A percentile compares a stretch with the other conserved stretches of the same genome.
These are phyloP conservation scores for Nyssa sinensis DNA, from an alignment of 148 eudicot species.

Conservation along the genomic window DNA sequence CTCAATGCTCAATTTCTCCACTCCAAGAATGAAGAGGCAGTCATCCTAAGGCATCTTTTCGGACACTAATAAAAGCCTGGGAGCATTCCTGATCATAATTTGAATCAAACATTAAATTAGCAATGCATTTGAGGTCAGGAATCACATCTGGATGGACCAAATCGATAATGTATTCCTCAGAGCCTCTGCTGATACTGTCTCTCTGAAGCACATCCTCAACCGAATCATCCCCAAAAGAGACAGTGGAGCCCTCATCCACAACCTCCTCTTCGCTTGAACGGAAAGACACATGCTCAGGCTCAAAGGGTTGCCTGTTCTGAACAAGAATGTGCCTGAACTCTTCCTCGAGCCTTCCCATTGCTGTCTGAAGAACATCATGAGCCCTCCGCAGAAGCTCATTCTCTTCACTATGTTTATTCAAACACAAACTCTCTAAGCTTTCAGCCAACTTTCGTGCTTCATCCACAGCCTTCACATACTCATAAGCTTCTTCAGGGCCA, in stretches of 20 bases:
- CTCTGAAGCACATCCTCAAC: conserved; percentile 46
- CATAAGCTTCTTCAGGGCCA: conserved; percentile 56
- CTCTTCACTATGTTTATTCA: conserved; percentile 37
- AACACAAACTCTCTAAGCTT: conserved; percentile 40
- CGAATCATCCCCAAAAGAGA: conserved; percentile 58
- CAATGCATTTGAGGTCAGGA: conserved; percentile 66
- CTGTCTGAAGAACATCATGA: conserved; percentile 66
- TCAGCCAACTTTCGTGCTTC: conserved; percentile 54
- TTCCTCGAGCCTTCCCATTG: conserved; percentile 75
- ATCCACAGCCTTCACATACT: conserved; percentile 61
- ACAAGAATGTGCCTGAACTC: conserved; percentile 69
- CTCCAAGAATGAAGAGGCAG: conserved; percentile 62
- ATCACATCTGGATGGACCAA: conserved; percentile 58
- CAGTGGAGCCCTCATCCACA: conserved; percentile 45
- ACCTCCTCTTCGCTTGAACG: conserved; percentile 66
- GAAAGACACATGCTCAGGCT: conserved; percentile 60
- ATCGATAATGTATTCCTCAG: conserved; percentile 52
- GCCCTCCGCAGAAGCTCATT: conserved; percentile 45
- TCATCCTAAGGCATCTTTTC: conserved; percentile 72
- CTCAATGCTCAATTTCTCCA: conserved; percentile 73
- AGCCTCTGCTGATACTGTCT: conserved; percentile 45
- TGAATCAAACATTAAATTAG: conserved; percentile 60
- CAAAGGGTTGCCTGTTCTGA: conserved; percentile 70
- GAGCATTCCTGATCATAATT: conserved; percentile 66
- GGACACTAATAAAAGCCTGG: conserved; percentile 55